Conservation (phyloP, 2,329 filamentous ascomycete genomes). For the Xylaria hypoxylon region DNA sequence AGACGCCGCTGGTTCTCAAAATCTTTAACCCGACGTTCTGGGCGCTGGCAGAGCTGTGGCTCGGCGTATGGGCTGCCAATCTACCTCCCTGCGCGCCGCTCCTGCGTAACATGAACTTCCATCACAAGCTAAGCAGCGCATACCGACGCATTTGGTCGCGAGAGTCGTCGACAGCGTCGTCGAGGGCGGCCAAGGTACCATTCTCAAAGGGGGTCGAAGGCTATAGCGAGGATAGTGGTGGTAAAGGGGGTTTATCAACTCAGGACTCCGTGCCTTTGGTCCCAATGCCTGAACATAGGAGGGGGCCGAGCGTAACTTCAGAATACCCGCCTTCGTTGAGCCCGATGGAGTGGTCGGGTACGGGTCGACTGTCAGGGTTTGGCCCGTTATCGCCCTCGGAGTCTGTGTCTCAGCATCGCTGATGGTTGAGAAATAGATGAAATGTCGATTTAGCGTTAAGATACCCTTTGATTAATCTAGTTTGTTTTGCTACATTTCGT, state of each 20-base stretch:
- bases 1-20: slow-evolving; percentile 37
- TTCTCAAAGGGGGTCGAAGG: neutral
- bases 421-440: neutral
- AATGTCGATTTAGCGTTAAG: slow-evolving; percentile 25
- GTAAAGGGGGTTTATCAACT: neutral
- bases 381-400: slow-evolving; percentile 7
- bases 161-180: slow-evolving; percentile 19
- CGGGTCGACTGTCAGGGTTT: slow-evolving; percentile 26
- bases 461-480: slow-evolving; percentile 25
- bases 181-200: slow-evolving; percentile 1
- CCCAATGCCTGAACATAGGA: neutral
- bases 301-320: neutral
- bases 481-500: no score
- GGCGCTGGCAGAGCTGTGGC: slow-evolving; percentile 35
- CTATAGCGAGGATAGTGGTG: neutral
- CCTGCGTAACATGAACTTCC: slow-evolving; percentile 26
- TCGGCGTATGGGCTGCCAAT: slow-evolving; percentile 37
- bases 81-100: slow-evolving; percentile 36
- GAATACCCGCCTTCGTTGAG: slow-evolving; percentile 24
- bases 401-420: neutral
- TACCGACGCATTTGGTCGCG: slow-evolving; percentile 28
- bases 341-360: slow-evolving; percentile 20
- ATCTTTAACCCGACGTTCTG: slow-evolving; percentile 39
- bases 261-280: slow-evolving; percentile 20
- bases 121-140: slow-evolving; percentile 27